Conservation (phyloP, 805 yeast genomes). For the Scheffersomyces spartinae region DNA sequence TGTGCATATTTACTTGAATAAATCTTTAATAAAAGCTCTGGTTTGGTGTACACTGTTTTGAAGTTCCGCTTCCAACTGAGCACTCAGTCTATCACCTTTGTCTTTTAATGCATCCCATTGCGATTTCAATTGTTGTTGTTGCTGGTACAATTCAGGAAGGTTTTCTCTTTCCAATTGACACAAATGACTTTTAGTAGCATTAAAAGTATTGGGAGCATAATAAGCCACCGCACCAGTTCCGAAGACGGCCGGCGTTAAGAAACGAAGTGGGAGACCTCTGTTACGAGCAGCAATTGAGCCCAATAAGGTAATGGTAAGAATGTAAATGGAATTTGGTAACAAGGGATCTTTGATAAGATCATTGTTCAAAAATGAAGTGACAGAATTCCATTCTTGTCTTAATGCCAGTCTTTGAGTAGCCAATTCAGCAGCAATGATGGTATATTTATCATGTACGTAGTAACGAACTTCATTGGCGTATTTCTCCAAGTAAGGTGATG, state of each 20-base stretch:
- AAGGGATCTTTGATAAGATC: conserved; percentile 38
- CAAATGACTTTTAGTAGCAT: too few relatives aligned
- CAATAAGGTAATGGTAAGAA: conserved; percentile 41
- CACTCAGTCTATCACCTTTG: conserved; percentile 5
- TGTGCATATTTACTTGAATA: too few relatives aligned
- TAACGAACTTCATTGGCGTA: conserved; percentile 29
- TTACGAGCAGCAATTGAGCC: conserved; percentile 45
- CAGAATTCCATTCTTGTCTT: conserved; percentile 26
- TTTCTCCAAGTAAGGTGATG: conserved; percentile 35
- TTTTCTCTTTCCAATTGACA: conserved; percentile 18
- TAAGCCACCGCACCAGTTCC: conserved; percentile 34
- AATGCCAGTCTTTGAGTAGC: conserved; percentile 35
- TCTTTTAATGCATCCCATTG: conserved; percentile 5
- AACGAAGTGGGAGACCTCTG: conserved; percentile 37
- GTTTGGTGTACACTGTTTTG: conserved; percentile 14
- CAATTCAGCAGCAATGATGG: conserved; percentile 30
- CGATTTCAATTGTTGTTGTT: conserved; percentile 10
- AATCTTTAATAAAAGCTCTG: conserved; percentile 9
- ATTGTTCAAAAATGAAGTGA: conserved; percentile 20
- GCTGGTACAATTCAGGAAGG: conserved; percentile 19
- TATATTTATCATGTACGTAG: conserved; percentile 24
- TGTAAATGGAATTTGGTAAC: conserved; percentile 43
- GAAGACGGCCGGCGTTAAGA: conserved; percentile 37
- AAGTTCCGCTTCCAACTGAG: conserved; percentile 7
- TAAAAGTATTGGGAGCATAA: too few relatives aligned